These are phyloP conservation scores for Stromatinia cepivora DNA, from an alignment of 2,329 filamentous ascomycete species.

Conservation along the genomic window DNA sequence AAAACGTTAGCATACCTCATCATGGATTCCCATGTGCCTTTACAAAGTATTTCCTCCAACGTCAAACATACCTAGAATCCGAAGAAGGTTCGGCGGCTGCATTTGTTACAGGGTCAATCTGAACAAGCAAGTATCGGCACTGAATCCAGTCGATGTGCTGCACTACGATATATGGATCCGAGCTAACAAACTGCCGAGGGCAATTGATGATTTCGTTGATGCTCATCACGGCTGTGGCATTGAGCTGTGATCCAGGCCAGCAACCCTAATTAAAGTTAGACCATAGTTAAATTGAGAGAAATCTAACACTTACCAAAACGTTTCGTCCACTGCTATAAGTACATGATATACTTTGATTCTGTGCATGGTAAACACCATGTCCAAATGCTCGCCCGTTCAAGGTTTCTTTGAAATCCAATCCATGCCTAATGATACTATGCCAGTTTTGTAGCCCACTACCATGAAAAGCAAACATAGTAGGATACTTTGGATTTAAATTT, in stretches of 20 bases:
- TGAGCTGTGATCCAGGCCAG: slow-evolving; percentile 70
- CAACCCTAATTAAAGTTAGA: slow-evolving; percentile 27
- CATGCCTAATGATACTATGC: slow-evolving; percentile 85
- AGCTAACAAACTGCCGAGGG: slow-evolving; percentile 59
- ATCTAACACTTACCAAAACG: slow-evolving; percentile 25
- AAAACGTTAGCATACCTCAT: not conserved
- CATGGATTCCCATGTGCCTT: not conserved
- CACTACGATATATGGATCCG: slow-evolving; percentile 67
- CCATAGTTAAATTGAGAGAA: not conserved
- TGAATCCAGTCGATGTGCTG: slow-evolving; percentile 82
- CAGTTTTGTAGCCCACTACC: slow-evolving; percentile 76
- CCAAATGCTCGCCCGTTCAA: slow-evolving; percentile 70
- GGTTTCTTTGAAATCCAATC: slow-evolving; percentile 68
- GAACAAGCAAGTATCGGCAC: slow-evolving; percentile 80
- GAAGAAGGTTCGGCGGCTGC: not conserved
- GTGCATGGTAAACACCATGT: slow-evolving; percentile 79
- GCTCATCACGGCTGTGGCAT: slow-evolving; percentile 61
- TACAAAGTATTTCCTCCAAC: not conserved
- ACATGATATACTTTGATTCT: slow-evolving; percentile 55
- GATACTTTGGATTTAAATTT: slow-evolving; percentile 46
- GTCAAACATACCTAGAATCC: not conserved
- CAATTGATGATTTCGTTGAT: slow-evolving; percentile 85
- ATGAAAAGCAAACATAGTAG: slow-evolving; percentile 85
- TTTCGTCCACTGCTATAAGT: slow-evolving; percentile 24
- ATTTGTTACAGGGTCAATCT: slow-evolving; percentile 14